These are phyloP conservation scores for Cadophora gregata DNA, from an alignment of 2,329 filamentous ascomycete species.

Conservation along the genomic window DNA sequence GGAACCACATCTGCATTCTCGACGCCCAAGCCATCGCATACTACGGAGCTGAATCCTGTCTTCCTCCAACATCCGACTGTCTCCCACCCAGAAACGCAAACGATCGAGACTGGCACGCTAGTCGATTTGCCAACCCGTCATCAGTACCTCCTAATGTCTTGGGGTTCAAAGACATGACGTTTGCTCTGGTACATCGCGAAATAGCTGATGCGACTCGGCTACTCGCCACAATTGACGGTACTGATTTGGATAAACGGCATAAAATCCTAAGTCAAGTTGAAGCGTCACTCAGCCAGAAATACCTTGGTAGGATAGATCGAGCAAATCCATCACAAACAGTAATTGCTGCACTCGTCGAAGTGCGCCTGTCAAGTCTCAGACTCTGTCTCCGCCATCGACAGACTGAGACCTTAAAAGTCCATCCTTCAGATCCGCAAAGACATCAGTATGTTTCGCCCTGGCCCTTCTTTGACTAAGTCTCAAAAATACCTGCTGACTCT, in stretches of 20 bases:
- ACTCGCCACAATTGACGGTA: constrained; percentile 17
- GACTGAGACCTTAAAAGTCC: constrained; percentile 5
- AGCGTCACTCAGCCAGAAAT: constrained; percentile 24
- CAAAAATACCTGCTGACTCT: neutral
- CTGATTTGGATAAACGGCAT: constrained; percentile 24
- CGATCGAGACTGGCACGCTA: constrained; percentile 37
- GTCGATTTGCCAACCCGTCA: constrained; percentile 35
- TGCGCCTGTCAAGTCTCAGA: constrained; percentile 26
- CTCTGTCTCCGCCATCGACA: constrained; percentile 25
- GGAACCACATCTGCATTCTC: constrained; percentile 32
- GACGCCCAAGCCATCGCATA: constrained; percentile 30
- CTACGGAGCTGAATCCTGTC: constrained; percentile 34
- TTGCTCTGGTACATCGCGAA: constrained; percentile 27
- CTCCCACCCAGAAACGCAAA: constrained; percentile 33
- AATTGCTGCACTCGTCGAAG: constrained; percentile 28
- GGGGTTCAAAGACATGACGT: constrained; percentile 34
- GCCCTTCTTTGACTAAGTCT: neutral
- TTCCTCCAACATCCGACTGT: constrained; percentile 31
- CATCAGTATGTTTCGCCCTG: constrained; percentile 21
- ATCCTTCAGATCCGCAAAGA: constrained; percentile 11
- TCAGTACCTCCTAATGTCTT: constrained; percentile 23
- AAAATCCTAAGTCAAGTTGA: constrained; percentile 19
- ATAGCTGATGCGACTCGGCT: constrained; percentile 27
- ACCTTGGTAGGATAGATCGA: constrained; percentile 22
- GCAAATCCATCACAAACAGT: constrained; percentile 25